These are phyloP conservation scores for Quercus phellos DNA, from an alignment of 331 rosid genomes.

Conservation along the genomic window DNA sequence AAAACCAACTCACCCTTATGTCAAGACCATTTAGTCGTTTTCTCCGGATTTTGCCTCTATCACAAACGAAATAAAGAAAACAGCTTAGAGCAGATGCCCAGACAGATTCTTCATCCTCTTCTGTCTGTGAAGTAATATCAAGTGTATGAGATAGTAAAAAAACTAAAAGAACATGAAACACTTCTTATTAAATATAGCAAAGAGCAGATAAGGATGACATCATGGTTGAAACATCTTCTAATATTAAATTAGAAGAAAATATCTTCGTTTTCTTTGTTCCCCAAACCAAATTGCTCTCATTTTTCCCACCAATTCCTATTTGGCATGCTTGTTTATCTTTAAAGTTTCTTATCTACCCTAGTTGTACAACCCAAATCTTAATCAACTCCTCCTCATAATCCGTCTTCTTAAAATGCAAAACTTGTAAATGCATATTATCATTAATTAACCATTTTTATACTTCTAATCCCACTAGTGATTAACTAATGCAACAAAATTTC, in stretches of 20 bases:
- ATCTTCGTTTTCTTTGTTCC: neutral
- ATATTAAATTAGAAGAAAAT: neutral
- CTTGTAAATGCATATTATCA: neutral
- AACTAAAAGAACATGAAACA: conserved; percentile 4
- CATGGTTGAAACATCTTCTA: neutral
- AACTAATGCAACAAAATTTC: neutral
- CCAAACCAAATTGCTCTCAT: neutral
- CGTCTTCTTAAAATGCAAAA: neutral
- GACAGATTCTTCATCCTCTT: conserved; percentile 90
- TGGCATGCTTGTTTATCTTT: neutral
- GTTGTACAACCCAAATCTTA: neutral
- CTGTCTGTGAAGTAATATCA: conserved; percentile 48
- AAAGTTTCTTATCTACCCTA: neutral
- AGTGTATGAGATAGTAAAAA: conserved; percentile 10
- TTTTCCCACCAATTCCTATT: neutral
- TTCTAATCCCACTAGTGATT: neutral
- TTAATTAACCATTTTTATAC: neutral
- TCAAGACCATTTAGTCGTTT: conserved; percentile 81
- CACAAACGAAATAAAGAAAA: conserved; percentile 92
- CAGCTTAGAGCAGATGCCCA: conserved; percentile 99
- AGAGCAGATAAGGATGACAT: conserved; percentile 3
- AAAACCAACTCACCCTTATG: conserved; percentile 73
- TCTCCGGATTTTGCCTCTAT: conserved; percentile 87
- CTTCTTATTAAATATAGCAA: neutral
- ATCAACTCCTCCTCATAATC: neutral